These are phyloP conservation scores for Dispira simplex DNA, from an alignment of 192 early-diverging fungal species.

Conservation along the genomic window DNA sequence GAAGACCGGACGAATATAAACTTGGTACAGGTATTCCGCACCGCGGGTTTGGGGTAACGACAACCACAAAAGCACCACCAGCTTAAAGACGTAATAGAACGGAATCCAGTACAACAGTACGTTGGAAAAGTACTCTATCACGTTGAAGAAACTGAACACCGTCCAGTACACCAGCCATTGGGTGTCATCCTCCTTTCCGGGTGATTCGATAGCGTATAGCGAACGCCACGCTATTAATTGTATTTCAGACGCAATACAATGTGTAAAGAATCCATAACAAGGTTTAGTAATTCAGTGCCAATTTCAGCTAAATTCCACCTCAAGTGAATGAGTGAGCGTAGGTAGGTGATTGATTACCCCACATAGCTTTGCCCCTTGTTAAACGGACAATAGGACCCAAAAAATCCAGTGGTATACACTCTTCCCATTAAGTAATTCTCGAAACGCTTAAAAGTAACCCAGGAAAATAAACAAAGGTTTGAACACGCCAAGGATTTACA, in stretches of 20 bases:
- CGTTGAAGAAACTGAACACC: conserved; percentile 78
- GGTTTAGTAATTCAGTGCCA: conserved; percentile 1
- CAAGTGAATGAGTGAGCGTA: conserved; percentile 9
- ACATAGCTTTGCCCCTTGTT: neutral
- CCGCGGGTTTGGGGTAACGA: conserved; percentile 61
- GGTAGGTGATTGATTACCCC: neutral
- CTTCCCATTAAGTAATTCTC: neutral
- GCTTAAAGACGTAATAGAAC: conserved; percentile 91
- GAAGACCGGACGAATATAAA: conserved; percentile 61
- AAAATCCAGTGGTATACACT: neutral
- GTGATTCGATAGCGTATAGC: conserved; percentile 81
- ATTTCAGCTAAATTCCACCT: neutral
- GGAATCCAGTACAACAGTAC: conserved; percentile 84
- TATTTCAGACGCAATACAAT: neutral
- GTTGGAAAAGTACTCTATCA: conserved; percentile 84
- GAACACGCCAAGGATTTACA: neutral
- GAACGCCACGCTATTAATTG: conserved; percentile 58
- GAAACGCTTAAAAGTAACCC: neutral
- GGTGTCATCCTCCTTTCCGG: conserved; percentile 58
- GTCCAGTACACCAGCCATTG: conserved; percentile 92
- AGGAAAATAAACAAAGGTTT: neutral
- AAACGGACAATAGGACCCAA: neutral
- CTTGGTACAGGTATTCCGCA: conserved; percentile 63
- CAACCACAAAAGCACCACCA: conserved; percentile 76
- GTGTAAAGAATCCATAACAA: neutral